Evolutionary conservation across 257 asterid genomes (phyloP).

Genomic region (Plantago ovata): DNA sequence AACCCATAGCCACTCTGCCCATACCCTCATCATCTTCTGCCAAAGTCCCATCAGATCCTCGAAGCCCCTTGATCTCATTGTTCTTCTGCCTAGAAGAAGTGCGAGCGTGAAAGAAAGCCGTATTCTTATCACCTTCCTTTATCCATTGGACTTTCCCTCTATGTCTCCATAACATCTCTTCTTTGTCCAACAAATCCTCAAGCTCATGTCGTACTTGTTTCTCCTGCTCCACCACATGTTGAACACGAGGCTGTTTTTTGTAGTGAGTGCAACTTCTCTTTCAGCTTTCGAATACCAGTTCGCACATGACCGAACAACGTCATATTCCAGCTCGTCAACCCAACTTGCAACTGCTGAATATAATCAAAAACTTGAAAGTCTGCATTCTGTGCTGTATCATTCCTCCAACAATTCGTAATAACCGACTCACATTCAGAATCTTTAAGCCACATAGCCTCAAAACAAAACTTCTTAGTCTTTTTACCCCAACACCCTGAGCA

Average conservation of each 20-base stretch:
- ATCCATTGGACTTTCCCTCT: neutral
- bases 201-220: neutral
- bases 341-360: neutral
- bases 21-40: neutral
- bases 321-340: neutral
- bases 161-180: neutral
- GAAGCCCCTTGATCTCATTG: neutral
- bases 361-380: no score
- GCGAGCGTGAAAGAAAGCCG: neutral
- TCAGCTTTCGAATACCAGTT: neutral
- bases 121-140: neutral
- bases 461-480: no score
- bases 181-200: no score
- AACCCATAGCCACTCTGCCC: neutral
- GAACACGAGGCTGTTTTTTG: neutral
- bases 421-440: no score
- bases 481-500: no score
- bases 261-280: neutral
- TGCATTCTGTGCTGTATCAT: neutral
- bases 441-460: neutral
- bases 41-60: neutral
- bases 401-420: neutral
- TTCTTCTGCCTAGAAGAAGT: neutral
- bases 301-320: neutral
- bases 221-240: neutral